phyloP scores from a whole-genome alignment of 2,329 filamentous ascomycete species.

The Trichophaea hybrida region DNA sequence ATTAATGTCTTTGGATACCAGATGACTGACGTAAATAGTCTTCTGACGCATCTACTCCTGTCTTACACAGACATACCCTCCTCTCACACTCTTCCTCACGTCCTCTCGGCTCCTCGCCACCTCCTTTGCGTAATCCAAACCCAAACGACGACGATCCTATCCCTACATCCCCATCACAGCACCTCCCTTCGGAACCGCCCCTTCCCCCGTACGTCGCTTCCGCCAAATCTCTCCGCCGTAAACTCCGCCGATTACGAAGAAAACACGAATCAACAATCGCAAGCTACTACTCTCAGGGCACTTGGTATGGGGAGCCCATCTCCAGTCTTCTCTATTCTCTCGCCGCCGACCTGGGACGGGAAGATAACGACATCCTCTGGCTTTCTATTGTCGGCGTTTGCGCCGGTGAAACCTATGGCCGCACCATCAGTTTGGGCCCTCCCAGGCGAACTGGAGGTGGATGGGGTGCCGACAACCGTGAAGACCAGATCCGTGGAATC shows the following conservation, averaged over 20 bases:
- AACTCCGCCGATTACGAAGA: constrained; percentile 57
- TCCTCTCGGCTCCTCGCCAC: constrained; percentile 33
- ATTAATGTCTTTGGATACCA: background rate
- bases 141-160: constrained; percentile 14
- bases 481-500: constrained; percentile 69
- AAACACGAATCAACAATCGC: constrained; percentile 65
- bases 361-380: constrained; percentile 95
- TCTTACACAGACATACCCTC: constrained; percentile 32
- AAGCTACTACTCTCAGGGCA: constrained; percentile 72
- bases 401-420: constrained; percentile 83
- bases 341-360: constrained; percentile 83
- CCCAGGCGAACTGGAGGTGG: constrained; percentile 42
- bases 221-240: constrained; percentile 56
- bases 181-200: constrained; percentile 36
- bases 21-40: constrained; percentile 26
- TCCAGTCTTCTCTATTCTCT: constrained; percentile 89
- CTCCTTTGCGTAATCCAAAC: constrained; percentile 33
- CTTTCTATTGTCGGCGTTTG: constrained; percentile 85
- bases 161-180: constrained; percentile 23
- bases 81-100: constrained; percentile 32
- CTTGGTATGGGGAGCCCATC: constrained; percentile 87
- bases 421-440: constrained; percentile 42
- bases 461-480: constrained; percentile 45
- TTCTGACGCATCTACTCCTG: constrained; percentile 33
- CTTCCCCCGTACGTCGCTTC: constrained; percentile 37